Percentiles rank a stretch among this genome's conserved stretches.
phyloP scores from a whole-genome alignment of 768 basidiomycete species.

The Suillus subalutaceus region DNA sequence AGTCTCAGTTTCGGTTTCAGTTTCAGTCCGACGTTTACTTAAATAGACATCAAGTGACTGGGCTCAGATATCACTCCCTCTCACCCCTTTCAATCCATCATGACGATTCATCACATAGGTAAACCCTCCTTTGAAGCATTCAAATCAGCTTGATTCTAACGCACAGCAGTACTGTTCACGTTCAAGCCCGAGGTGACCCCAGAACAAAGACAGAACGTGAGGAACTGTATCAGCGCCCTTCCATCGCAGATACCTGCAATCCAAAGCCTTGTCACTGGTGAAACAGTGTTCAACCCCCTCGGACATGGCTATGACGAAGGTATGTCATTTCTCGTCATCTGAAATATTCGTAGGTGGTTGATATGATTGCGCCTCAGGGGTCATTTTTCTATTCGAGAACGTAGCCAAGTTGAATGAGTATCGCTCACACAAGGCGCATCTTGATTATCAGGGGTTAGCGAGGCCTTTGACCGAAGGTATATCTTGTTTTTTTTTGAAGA shows the following conservation, averaged over 20 bases:
- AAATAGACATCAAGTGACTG: neutral
- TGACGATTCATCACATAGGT: conserved; percentile 24
- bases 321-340: conserved; percentile 6
- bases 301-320: conserved; percentile 29
- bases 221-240: conserved; percentile 9
- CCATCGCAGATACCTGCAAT: conserved; percentile 25
- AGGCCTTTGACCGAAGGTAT: conserved; percentile 24
- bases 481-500: neutral
- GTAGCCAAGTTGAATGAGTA: conserved; percentile 19
- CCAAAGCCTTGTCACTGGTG: conserved; percentile 15
- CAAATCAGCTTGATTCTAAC: neutral
- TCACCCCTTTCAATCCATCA: neutral
- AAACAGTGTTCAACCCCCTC: conserved; percentile 20
- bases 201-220: conserved; percentile 14
- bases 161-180: conserved; percentile 22
- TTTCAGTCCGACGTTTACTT: neutral
- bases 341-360: neutral
- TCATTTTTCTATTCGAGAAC: conserved; percentile 27
- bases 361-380: conserved; percentile 14
- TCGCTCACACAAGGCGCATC: conserved; percentile 19
- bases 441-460: conserved; percentile 9
- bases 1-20: neutral
- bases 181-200: conserved; percentile 22
- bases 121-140: neutral
- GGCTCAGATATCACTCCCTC: neutral